These are phyloP conservation scores for Trichoderma citrinoviride DNA, from an alignment of 2,329 filamentous ascomycete genomes.

Conservation along the genomic window DNA sequence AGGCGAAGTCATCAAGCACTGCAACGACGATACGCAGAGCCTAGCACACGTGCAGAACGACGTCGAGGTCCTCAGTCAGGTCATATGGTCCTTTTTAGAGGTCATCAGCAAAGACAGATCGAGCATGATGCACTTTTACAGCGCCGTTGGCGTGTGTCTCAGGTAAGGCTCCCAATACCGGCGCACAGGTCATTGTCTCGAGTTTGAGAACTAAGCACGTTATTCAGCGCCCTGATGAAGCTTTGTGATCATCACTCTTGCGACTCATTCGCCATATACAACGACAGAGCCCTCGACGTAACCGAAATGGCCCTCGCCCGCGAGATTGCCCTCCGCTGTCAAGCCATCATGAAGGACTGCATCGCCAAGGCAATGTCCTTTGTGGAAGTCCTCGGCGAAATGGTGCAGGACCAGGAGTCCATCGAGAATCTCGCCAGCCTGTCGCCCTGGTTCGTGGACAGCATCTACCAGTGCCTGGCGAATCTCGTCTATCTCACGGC, in stretches of 20 bases:
- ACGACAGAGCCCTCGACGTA: neutral
- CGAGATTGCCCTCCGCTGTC: slow-evolving; percentile 14
- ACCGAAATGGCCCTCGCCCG: slow-evolving; percentile 9
- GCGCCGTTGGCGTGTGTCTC: slow-evolving; percentile 18
- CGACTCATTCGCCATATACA: slow-evolving; percentile 14
- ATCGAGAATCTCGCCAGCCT: neutral
- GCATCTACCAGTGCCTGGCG: slow-evolving; percentile 16
- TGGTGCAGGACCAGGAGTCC: slow-evolving; percentile 1
- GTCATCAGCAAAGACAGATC: slow-evolving; percentile 17
- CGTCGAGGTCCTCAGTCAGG: slow-evolving; percentile 17
- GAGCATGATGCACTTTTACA: slow-evolving; percentile 18
- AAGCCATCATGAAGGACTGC: slow-evolving; percentile 1
- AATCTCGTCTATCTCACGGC: slow-evolving; percentile 8
- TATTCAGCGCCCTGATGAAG: slow-evolving; percentile 21
- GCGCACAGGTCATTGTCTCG: too few relatives aligned
- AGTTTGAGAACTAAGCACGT: neutral
- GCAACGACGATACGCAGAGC: slow-evolving; percentile 14
- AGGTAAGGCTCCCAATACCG: neutral
- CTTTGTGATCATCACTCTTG: slow-evolving; percentile 22
- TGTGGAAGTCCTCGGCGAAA: neutral
- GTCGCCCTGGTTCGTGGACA: slow-evolving; percentile 19
- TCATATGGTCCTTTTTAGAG: slow-evolving; percentile 13
- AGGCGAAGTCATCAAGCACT: slow-evolving; percentile 30
- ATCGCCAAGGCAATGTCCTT: slow-evolving; percentile 6
- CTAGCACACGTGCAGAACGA: slow-evolving; percentile 1